Evolutionary conservation across 2,329 filamentous ascomycete species (phyloP).

Genomic region (Nothomitra cinnamomea): DNA sequence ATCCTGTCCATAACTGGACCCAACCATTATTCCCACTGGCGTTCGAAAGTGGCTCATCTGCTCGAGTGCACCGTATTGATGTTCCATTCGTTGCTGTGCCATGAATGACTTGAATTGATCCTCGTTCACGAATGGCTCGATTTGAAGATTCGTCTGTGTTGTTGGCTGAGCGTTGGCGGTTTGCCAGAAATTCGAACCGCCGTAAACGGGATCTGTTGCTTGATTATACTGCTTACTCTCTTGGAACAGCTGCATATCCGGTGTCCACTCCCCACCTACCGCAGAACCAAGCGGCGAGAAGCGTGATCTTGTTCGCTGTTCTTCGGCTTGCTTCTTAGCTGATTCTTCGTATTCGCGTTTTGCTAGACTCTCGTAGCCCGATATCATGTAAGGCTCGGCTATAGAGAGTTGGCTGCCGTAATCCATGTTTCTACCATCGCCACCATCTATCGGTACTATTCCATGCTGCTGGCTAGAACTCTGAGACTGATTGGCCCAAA

Average conservation of each 20-base stretch:
- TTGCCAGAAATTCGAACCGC: background rate
- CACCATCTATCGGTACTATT: constrained; percentile 10
- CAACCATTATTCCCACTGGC: background rate
- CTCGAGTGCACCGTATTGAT: constrained; percentile 48
- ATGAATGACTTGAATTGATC: constrained; percentile 17
- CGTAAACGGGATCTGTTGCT: constrained; percentile 6
- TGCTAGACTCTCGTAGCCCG: constrained; percentile 59
- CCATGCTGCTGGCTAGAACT: background rate
- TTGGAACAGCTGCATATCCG: constrained; percentile 1
- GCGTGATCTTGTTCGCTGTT: constrained; percentile 4
- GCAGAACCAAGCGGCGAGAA: constrained; percentile 4
- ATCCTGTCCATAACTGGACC: constrained; percentile 2
- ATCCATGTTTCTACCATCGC: constrained; percentile 19
- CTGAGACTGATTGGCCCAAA: background rate
- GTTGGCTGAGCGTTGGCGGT: constrained; percentile 23
- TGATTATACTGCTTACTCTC: background rate
- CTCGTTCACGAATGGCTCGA: constrained; percentile 34
- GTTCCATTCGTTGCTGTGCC: constrained; percentile 37
- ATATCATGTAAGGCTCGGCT: constrained; percentile 64
- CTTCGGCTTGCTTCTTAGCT: constrained; percentile 14
- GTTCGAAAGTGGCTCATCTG: constrained; percentile 19
- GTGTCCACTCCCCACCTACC: constrained; percentile 2
- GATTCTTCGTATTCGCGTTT: constrained; percentile 44
- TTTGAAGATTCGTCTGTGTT: constrained; percentile 45
- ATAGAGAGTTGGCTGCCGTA: background rate